Evolutionary conservation across 768 basidiomycete genomes (phyloP), one percentile per base, ranked within the genome.

Genomic region (Crassisporium funariophilum): DNA sequence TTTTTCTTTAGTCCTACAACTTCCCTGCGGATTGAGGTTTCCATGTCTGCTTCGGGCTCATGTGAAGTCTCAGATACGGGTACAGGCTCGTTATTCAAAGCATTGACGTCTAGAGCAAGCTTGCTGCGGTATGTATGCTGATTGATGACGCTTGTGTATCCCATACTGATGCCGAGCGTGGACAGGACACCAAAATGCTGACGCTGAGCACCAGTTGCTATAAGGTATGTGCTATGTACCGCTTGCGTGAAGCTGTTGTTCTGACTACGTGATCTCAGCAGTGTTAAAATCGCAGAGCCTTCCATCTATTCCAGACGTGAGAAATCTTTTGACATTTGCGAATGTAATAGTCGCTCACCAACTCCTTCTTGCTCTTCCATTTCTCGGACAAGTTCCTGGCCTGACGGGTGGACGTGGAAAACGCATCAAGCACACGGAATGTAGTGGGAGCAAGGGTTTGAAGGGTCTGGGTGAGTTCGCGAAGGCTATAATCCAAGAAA

Each of bases 101-200:
- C n/a, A n/a, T n/a, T n/a, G n/a, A n/a, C n/a, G n/a, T n/a, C n/a
- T n/a, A n/a, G n/a, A n/a, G n/a, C n/a, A n/a, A n/a, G n/a, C n/a
- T n/a, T n/a, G n/a, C n/a, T n/a, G n/a, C n/a, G n/a, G n/a, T n/a
- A n/a, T 46, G 13, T 40, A 58, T 0, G 55, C 41, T 29, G 27
- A 29, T 29, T 13, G 13, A 29, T 29, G 27, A 29, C 27, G 13
- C 13, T 29, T 53, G 49, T 41, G 41, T 70, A 71, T 47, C 63
- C 64, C 15, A 60, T 55, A 2, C 52, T 53, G 5, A 66, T 24
- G 0, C 69, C 68, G 2, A 69, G 38, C n/a, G 59, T 49, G 3
- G 61, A 57, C 1, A 71, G 38, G 6, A 69, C 58, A 3, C 55
- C 41, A 10, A 73, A 62, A 0, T 58, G 50, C 40, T 72, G 70